Conservation (phyloP, 1,139 yeast genomes). For the Yamadazyma triangularis region DNA sequence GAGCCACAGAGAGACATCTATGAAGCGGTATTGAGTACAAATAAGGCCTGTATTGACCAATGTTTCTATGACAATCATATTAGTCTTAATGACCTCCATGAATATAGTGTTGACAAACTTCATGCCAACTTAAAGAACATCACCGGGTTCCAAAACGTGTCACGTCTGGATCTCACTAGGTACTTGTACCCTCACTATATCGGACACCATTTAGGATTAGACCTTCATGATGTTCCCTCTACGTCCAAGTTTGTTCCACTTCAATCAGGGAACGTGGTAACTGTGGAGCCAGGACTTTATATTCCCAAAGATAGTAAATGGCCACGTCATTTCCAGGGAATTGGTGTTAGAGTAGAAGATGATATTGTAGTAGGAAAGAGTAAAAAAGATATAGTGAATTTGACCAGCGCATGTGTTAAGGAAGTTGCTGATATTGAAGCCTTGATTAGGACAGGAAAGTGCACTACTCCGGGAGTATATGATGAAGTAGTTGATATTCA, state of each 20-base stretch:
- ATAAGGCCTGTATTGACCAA: slow-evolving; percentile 68
- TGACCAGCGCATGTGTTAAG: slow-evolving; percentile 80
- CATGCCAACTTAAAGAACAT: slow-evolving; percentile 63
- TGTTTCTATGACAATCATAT: slow-evolving; percentile 51
- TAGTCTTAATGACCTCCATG: slow-evolving; percentile 76
- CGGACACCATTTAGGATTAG: slow-evolving; percentile 93
- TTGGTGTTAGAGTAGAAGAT: slow-evolving; percentile 95
- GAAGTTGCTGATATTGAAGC: slow-evolving; percentile 77
- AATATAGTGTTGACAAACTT: slow-evolving; percentile 55
- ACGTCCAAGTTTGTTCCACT: slow-evolving; percentile 50
- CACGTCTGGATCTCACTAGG: slow-evolving; percentile 48
- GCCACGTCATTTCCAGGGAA: slow-evolving; percentile 80
- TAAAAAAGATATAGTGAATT: slow-evolving; percentile 47
- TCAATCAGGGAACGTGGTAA: slow-evolving; percentile 67
- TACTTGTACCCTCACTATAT: slow-evolving; percentile 86
- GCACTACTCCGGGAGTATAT: slow-evolving; percentile 44
- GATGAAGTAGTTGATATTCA: slow-evolving; percentile 45
- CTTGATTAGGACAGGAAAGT: slow-evolving; percentile 49
- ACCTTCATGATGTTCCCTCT: slow-evolving; percentile 79
- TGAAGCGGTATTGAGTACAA: slow-evolving; percentile 80
- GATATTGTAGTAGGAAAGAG: slow-evolving; percentile 72
- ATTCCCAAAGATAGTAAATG: slow-evolving; percentile 65
- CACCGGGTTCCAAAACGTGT: slow-evolving; percentile 55
- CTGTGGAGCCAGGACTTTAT: slow-evolving; percentile 94
- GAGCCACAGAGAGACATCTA: slow-evolving; percentile 81